Base-by-base conservation (phyloP, 805 yeast genomes). In the Yarrowia deformans region DNA sequence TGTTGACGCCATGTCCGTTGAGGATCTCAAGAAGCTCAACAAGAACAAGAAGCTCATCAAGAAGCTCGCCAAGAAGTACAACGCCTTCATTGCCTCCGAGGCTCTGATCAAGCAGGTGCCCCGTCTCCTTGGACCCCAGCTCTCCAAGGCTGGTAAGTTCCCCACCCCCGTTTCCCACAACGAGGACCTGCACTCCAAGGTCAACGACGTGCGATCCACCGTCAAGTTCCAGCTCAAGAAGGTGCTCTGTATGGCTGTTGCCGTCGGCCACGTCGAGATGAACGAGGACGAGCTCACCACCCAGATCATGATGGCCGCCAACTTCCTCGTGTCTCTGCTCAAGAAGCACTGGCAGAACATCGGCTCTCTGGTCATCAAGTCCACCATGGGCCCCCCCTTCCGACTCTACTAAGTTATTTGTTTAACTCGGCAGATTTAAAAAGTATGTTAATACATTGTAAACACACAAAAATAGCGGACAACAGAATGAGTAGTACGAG, bases 261-360 rank as follows among this genome's bases (percentile, higher is more conserved):
- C 99, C 78, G 90, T 95, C 80, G 99, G 98, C 85, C 88, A 95
- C 95, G 98, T 95, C 79, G 99, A 93, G 85, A 95, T 95, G 99
- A 96, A 90, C 81, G 95, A 94, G 88, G 98, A 93, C 79, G 87
- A 87, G 79, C 86, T 95, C 81, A 97, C 90, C 80, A 91, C 94
- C 89, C 99, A 95, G 86, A 92, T 95, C 87, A 88, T 95, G 92
- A 88, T 95, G 95, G 88, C 99, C 77, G 88, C 97, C 78, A 95
- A 95, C 97, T 95, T 95, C 90, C 90, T 95, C 84, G 99, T 95
- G 78, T 95, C 99, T 77, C 87, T 95, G 85, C 89, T 95, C 84
- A 95, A 95, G 97, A 95, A 95, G 94, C 92, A 95, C 97, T 95
- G 99, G 99, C 99, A 95, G 89, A 95, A 95, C 86, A 98, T 95